Evolutionary conservation across 192 early-diverging fungal species (phyloP).

Genomic region (Dissophora ornata): DNA sequence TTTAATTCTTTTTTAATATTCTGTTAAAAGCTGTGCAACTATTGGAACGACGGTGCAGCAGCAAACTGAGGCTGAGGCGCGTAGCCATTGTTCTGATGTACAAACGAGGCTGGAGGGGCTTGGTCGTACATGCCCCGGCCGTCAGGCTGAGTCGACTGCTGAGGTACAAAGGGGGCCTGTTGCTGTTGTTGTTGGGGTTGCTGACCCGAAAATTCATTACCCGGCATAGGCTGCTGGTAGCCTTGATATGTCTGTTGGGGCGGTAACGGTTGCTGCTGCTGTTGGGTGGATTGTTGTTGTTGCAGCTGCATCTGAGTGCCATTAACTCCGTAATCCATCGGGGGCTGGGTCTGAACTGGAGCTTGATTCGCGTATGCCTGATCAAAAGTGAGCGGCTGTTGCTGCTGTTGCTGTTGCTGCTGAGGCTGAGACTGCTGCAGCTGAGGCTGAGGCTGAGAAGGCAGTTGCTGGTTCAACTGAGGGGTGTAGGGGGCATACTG

Average conservation of each 20-base stretch:
- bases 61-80: slow-evolving; percentile 30
- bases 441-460: slow-evolving; percentile 36
- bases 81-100: slow-evolving; percentile 19
- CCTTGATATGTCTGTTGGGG: slow-evolving; percentile 35
- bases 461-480: slow-evolving; percentile 47
- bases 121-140: slow-evolving; percentile 14
- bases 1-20: slow-evolving; percentile 4
- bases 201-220: slow-evolving; percentile 25
- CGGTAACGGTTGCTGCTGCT: slow-evolving; percentile 33
- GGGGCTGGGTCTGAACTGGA: slow-evolving; percentile 19
- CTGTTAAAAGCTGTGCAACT: not conserved
- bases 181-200: slow-evolving; percentile 40
- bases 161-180: slow-evolving; percentile 14
- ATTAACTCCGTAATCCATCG: slow-evolving; percentile 23
- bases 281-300: slow-evolving; percentile 39
- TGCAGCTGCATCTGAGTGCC: slow-evolving; percentile 35
- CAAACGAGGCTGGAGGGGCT: slow-evolving; percentile 10
- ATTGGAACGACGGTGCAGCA: slow-evolving; percentile 24
- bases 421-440: too few relatives aligned
- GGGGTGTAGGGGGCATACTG: slow-evolving; percentile 38
- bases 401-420: slow-evolving; percentile 46
- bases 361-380: slow-evolving; percentile 26
- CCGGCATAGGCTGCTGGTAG: slow-evolving; percentile 21
- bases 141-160: slow-evolving; percentile 9
- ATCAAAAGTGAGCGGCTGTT: slow-evolving; percentile 36